A percentile compares a stretch with the other conserved stretches of the same genome.
These are phyloP conservation scores for Chernovozyma aurita DNA, from an alignment of 1,139 yeast genomes.

Conservation along the genomic window DNA sequence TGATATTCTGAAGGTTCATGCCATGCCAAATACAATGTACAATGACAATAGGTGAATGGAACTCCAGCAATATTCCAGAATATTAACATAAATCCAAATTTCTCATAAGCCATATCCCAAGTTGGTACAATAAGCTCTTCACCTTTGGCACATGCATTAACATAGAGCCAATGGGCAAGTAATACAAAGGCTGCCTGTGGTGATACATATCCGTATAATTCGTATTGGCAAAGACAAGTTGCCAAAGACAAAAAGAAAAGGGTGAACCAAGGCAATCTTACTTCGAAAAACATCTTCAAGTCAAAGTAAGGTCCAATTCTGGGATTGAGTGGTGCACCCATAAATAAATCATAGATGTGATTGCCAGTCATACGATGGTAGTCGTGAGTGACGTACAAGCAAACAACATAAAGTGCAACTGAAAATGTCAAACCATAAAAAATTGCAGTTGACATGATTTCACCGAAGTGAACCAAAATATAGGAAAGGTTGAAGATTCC, in stretches of 20 bases:
- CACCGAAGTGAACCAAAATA: constrained; percentile 78
- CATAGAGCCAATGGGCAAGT: constrained; percentile 89
- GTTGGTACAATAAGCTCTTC: constrained; percentile 96
- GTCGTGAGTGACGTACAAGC: constrained; percentile 62
- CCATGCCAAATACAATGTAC: constrained; percentile 75
- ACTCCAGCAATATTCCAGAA: constrained; percentile 99
- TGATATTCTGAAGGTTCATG: constrained; percentile 80
- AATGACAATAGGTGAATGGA: constrained; percentile 95
- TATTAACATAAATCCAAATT: constrained; percentile 95
- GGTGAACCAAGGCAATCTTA: constrained; percentile 94
- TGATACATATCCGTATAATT: constrained; percentile 71
- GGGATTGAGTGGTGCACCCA: constrained; percentile 98
- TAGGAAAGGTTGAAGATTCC: constrained; percentile 71
- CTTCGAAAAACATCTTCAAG: constrained; percentile 95
- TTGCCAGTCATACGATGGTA: constrained; percentile 91
- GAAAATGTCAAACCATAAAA: constrained; percentile 69
- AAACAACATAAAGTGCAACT: constrained; percentile 56
- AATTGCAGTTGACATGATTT: constrained; percentile 89
- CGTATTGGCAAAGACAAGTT: constrained; percentile 73
- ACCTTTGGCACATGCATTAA: constrained; percentile 96
- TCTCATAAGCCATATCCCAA: constrained; percentile 99
- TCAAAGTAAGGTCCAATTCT: constrained; percentile 84
- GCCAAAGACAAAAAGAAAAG: constrained; percentile 75
- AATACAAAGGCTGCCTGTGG: constrained; percentile 73
- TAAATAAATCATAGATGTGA: constrained; percentile 82